Base-by-base conservation (phyloP, 75 land plant species). In the Pinus albicaulis region DNA sequence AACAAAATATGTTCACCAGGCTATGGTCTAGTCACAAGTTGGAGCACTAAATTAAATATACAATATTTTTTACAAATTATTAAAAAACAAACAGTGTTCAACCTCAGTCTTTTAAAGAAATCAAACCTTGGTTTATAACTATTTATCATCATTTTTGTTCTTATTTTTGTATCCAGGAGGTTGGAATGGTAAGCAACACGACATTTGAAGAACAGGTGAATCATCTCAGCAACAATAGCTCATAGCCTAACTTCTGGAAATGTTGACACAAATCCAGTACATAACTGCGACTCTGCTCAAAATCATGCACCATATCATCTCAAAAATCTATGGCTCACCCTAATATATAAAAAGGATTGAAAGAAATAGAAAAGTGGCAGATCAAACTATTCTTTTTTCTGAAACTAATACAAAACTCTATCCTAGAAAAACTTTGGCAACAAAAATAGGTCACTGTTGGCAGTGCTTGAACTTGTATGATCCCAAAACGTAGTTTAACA, bases 111-210 rank as follows among this genome's bases (percentile, higher is more conserved):
- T 41, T 19, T 7, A 52, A 68, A 68, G 71, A 68, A 68, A 68
- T 0, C 52, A 57, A 75, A 75, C 76, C 76, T 75, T 75, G 44
- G 36, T 34, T 25, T 78, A 75, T 25, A 79, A 59, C 38, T 84
- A 82, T 44, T 16, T 59, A 24, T 79, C 80, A 17, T 77, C 81
- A 8, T n/a, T 78, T 73, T 79, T 83, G 23, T 62, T 63, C 77
- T 81, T 88, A 75, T 76, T 86, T 34, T 81, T 88, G 84, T 89
- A 89, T 56, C 91, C 88, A 22, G 91, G 91, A 59, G 91, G 91
- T 22, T 88, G 91, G 80, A 86, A 89, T 48, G 88, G 91, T 75
- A 89, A 89, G 82, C 91, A 89, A 58, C 91, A 86, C 78, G 91
- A 89, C 91, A 89, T 74, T 80, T 82, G 77, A 63, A 73, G 53